Percentiles rank a stretch among this genome's conserved stretches.
Conservation (phyloP, 768 basidiomycete species). For the Leccinum sublutescens region DNA sequence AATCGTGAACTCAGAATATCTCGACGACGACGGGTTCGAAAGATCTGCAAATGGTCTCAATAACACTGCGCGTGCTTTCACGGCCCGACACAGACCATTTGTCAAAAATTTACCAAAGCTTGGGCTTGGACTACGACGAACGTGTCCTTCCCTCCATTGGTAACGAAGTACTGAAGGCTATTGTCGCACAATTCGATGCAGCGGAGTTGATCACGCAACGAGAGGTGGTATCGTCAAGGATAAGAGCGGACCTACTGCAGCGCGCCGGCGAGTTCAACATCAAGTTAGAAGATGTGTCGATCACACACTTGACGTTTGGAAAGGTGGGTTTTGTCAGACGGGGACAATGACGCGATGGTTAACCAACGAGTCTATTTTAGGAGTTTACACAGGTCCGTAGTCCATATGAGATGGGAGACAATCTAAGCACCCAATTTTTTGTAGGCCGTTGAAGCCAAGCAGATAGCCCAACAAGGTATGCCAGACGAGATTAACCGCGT, state of each 20-base stretch:
- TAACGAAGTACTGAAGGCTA: conserved; percentile 96
- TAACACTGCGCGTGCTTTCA: conserved; percentile 94
- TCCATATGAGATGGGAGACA: neutral
- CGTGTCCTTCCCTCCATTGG: conserved; percentile 96
- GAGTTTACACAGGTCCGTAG: conserved; percentile 73
- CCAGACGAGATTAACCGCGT: neutral
- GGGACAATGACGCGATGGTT: neutral
- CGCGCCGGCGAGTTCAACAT: conserved; percentile 97
- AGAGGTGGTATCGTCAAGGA: conserved; percentile 93
- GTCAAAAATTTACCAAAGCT: conserved; percentile 89
- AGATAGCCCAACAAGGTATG: conserved; percentile 96
- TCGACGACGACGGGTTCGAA: conserved; percentile 99
- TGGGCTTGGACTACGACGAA: conserved; percentile 97
- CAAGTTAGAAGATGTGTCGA: conserved; percentile 94
- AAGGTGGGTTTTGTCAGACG: conserved; percentile 47
- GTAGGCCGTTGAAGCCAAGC: conserved; percentile 97
- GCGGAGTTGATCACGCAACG: conserved; percentile 96
- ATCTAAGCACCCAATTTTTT: neutral
- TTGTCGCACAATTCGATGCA: conserved; percentile 98
- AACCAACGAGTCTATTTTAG: conserved; percentile 37
- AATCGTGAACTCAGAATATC: conserved; percentile 64
- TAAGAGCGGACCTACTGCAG: conserved; percentile 87
- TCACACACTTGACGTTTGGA: conserved; percentile 87
- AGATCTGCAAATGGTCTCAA: conserved; percentile 97
- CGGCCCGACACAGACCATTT: conserved; percentile 88